Evolutionary conservation across 179 eudicot species (phyloP).

Genomic region (Carnegiea gigantea): DNA sequence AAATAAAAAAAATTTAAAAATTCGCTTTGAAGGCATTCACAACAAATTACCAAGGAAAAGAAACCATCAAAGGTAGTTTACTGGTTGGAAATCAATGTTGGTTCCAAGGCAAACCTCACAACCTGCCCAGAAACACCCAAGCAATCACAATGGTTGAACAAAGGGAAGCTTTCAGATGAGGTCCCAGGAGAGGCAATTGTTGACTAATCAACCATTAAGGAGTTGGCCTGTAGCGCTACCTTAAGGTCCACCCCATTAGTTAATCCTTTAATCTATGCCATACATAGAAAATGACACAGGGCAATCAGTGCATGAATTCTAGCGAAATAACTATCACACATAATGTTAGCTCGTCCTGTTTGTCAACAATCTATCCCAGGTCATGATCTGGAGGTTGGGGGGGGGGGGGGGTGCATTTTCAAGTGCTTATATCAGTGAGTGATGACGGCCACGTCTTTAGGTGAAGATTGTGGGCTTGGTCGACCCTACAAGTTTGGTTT

Average conservation of each 20-base stretch:
- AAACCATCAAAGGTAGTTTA: slow-evolving; percentile 18
- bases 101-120: slow-evolving; percentile 6
- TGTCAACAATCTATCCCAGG: too few species aligned
- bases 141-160: slow-evolving; percentile 3
- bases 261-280: background rate
- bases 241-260: background rate
- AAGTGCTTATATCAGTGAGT: background rate
- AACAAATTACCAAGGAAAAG: background rate
- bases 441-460: background rate
- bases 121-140: slow-evolving; percentile 16
- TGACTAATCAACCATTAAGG: background rate
- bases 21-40: background rate
- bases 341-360: too few species aligned
- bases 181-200: background rate
- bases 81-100: slow-evolving; percentile 18
- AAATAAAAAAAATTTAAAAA: too few species aligned
- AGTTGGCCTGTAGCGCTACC: background rate
- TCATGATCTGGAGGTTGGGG: too few species aligned
- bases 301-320: background rate
- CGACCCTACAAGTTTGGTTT: too few species aligned
- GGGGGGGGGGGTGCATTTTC: too few species aligned
- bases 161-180: slow-evolving; percentile 7
- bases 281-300: background rate
- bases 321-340: too few species aligned
- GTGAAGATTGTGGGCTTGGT: background rate